Base-by-base conservation (phyloP, 768 basidiomycete genomes). In the Hericium coralloides region DNA sequence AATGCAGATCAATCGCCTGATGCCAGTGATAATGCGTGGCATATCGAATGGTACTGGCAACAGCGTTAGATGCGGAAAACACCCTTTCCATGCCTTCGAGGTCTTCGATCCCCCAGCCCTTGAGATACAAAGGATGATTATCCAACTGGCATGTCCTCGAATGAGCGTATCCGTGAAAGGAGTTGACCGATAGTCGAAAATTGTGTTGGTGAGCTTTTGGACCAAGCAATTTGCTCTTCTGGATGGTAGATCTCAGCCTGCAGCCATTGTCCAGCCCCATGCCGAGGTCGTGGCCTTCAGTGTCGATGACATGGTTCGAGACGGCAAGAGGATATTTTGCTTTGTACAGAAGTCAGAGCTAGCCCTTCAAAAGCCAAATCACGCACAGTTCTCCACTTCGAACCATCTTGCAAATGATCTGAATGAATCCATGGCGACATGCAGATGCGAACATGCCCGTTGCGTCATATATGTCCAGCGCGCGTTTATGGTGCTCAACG, bases 161-260 rank as follows among this genome's bases (percentile, higher is more conserved):
- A 18, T 55, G 54, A 4, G 45, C 54, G 8, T 38, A 55, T 8
- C 54, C 15, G 25, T 55, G 54, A n/a, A 55, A 55, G 15, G 54
- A 41, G 17, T 55, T 37, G 14, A 55, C 53, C 10, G 25, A 12
- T 12, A 51, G 50, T 25, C 15, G 22, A 1, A 51, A 25, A 17
- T n/a, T n/a, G 18, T 39, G 36, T n/a, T 31, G 9, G 2, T 31
- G 2, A 6, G 53, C 53, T 12, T 14, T 10, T n/a, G 18, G 18
- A 15, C 53, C 39, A 4, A 55, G 9, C 9, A 39, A 41, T 20
- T 38, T 26, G 39, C 39, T 55, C 7, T 12, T 18, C 12, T 26
- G 12, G 8, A 55, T 41, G 7, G 53, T 55, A 2, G 20, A 9
- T 2, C 23, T 20, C 12, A 55, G 14, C 1, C n/a, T 15, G 26